These are phyloP conservation scores for Herpomyces periplanetae DNA, from an alignment of 2,329 filamentous ascomycete genomes.

Conservation along the genomic window DNA sequence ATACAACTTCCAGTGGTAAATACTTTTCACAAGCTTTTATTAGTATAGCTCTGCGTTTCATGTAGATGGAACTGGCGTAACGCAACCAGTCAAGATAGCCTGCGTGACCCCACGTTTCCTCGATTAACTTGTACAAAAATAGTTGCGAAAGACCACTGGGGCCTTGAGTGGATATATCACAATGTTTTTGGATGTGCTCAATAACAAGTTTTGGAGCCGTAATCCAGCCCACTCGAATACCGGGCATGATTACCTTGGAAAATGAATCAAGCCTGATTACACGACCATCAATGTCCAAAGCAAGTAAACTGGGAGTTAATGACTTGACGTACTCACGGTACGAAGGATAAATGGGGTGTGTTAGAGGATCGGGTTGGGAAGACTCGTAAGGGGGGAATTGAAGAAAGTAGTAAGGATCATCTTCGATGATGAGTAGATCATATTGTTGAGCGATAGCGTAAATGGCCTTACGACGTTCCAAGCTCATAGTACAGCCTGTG, in stretches of 20 bases:
- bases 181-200: constrained; percentile 40
- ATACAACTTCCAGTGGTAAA: constrained; percentile 29
- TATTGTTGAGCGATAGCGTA: constrained; percentile 47
- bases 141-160: constrained; percentile 53
- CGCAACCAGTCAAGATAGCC: constrained; percentile 72
- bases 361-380: constrained; percentile 13
- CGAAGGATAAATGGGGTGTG: constrained; percentile 15
- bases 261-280: constrained; percentile 74
- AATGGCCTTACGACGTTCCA: constrained; percentile 23
- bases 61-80: constrained; percentile 41
- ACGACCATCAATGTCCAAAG: constrained; percentile 46
- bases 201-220: constrained; percentile 52
- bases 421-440: constrained; percentile 53
- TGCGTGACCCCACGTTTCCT: constrained; percentile 69
- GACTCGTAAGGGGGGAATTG: constrained; percentile 49
- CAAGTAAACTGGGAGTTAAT: constrained; percentile 33
- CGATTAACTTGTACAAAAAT: constrained; percentile 49
- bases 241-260: constrained; percentile 58
- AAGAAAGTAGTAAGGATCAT: constrained; percentile 78
- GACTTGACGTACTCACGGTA: constrained; percentile 31
- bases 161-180: constrained; percentile 47
- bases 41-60: constrained; percentile 31
- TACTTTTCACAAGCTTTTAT: constrained; percentile 39
- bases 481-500: constrained; percentile 41
- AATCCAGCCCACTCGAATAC: constrained; percentile 49